Evolutionary conservation across 2,329 filamentous ascomycete genomes (phyloP).

Genomic region (Venturia oleaginea): DNA sequence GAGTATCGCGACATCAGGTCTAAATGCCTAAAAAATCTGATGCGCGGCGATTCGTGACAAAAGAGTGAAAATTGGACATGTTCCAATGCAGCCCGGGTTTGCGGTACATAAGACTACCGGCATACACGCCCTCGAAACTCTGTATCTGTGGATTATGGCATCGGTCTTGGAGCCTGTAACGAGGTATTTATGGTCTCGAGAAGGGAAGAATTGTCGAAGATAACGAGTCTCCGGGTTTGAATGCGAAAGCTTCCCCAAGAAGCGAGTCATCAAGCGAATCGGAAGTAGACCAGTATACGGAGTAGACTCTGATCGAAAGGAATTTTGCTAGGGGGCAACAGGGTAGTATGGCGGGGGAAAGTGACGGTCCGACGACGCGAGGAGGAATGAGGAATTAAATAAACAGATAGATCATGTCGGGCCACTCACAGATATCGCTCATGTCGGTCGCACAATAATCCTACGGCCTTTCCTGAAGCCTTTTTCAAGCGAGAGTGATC

Average conservation of each 20-base stretch:
- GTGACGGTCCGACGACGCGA: not conserved
- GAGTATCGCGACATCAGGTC: too few species aligned
- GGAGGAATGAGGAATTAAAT: not conserved
- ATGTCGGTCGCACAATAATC: not conserved
- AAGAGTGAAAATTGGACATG: not conserved
- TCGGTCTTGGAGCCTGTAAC: not conserved
- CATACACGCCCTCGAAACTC: not conserved
- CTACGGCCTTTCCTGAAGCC: not conserved
- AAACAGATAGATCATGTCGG: not conserved
- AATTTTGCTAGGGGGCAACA: not conserved
- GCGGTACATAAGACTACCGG: not conserved
- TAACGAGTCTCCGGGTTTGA: not conserved
- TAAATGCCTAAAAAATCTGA: not conserved
- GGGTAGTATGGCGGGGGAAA: not conserved
- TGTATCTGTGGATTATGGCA: not conserved
- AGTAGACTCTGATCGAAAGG: not conserved
- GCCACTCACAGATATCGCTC: not conserved
- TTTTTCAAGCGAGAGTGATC: not conserved
- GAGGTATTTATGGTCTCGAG: not conserved
- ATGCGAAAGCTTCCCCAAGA: not conserved
- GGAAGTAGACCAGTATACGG: not conserved
- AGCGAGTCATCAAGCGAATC: not conserved
- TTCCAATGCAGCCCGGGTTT: not conserved
- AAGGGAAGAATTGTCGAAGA: not conserved
- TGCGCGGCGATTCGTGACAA: not conserved